Conservation (phyloP, 768 basidiomycete genomes). For the Lyophyllum semitale region DNA sequence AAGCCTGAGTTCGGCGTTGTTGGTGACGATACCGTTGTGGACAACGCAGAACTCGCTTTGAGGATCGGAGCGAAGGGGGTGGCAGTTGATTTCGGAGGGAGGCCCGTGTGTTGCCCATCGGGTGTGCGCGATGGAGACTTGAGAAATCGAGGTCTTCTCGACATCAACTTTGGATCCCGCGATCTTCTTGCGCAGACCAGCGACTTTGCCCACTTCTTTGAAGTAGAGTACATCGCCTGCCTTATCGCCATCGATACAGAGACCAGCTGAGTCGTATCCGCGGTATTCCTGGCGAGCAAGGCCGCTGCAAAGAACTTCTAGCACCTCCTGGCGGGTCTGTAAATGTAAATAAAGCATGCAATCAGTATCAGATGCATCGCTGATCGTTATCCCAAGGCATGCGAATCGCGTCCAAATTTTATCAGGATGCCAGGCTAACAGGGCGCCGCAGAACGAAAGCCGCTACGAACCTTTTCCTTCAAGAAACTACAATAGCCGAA, state of each 20-base stretch:
- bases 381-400: background rate
- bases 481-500: slow-evolving; percentile 95
- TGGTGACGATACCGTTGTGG: slow-evolving; percentile 99
- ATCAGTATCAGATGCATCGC: slow-evolving; percentile 8
- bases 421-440: background rate
- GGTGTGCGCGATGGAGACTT: slow-evolving; percentile 98
- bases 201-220: slow-evolving; percentile 99
- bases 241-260: slow-evolving; percentile 91
- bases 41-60: slow-evolving; percentile 87
- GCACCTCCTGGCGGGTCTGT: slow-evolving; percentile 86
- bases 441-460: background rate
- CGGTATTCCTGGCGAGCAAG: slow-evolving; percentile 96
- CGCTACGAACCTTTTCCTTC: slow-evolving; percentile 80
- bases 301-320: slow-evolving; percentile 88
- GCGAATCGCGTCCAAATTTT: background rate
- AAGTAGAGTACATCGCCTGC: slow-evolving; percentile 77
- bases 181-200: slow-evolving; percentile 88
- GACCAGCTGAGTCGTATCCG: slow-evolving; percentile 95
- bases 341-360: slow-evolving; percentile 14
- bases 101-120: slow-evolving; percentile 99
- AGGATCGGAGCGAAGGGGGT: slow-evolving; percentile 87
- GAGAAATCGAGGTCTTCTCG: slow-evolving; percentile 74
- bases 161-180: slow-evolving; percentile 70
- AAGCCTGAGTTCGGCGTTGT: slow-evolving; percentile 82
- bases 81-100: slow-evolving; percentile 88